These are phyloP conservation scores for Parasarocladium wereldwijsianum DNA, from an alignment of 2,329 filamentous ascomycete genomes.

Conservation along the genomic window DNA sequence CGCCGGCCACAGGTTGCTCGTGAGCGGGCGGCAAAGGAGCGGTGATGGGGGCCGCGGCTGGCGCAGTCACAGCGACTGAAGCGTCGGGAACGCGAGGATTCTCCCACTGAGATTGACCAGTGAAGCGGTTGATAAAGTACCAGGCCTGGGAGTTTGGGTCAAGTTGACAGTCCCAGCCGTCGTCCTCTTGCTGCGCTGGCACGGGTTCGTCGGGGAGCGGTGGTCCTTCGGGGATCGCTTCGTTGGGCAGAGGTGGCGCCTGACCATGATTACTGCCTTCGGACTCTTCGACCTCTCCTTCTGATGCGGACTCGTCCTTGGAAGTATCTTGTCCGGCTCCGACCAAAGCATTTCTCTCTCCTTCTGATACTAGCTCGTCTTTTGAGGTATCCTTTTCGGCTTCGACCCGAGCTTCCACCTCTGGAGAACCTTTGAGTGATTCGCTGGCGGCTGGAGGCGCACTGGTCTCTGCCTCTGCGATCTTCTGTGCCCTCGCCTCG, in stretches of 20 bases:
- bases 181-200: constrained; percentile 41
- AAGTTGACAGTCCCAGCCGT: constrained; percentile 74
- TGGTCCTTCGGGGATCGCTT: constrained; percentile 16
- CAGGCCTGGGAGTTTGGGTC: constrained; percentile 52
- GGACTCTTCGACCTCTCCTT: constrained; percentile 4
- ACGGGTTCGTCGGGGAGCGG: constrained; percentile 26
- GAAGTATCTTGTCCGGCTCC: no score
- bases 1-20: constrained; percentile 38
- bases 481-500: background rate
- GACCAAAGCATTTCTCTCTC: no score
- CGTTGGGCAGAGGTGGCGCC: constrained; percentile 20
- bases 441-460: background rate
- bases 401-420: no score
- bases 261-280: constrained; percentile 13
- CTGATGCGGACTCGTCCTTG: constrained; percentile 3
- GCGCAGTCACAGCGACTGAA: constrained; percentile 15
- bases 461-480: background rate
- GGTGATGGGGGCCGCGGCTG: constrained; percentile 12
- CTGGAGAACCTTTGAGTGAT: no score
- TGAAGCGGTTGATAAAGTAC: constrained; percentile 78
- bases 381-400: no score
- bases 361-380: constrained; percentile 3
- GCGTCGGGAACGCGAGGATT: constrained; percentile 60
- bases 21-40: constrained; percentile 19
- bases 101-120: constrained; percentile 64